These are phyloP conservation scores for Penicillium paxilli DNA, from an alignment of 495 filamentous ascomycete genomes.

Conservation along the genomic window DNA sequence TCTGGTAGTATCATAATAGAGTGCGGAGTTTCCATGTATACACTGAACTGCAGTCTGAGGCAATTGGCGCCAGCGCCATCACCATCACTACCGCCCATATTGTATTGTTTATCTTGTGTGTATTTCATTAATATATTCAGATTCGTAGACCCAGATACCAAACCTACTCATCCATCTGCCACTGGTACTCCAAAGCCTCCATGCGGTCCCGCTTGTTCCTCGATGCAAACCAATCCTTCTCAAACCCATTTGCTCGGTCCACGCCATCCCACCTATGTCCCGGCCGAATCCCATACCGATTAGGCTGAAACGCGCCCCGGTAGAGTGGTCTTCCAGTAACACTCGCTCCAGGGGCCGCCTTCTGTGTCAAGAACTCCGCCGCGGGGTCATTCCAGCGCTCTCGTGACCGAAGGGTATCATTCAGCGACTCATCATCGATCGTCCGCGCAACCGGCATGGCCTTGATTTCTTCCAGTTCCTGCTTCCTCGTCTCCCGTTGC, in stretches of 20 bases:
- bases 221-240: constrained; percentile 90
- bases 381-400: constrained; percentile 95
- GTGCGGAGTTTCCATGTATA: too few relatives aligned
- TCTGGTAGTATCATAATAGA: too few relatives aligned
- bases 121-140: neutral
- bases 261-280: constrained; percentile 98
- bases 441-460: constrained; percentile 76
- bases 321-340: constrained; percentile 73
- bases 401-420: constrained; percentile 72
- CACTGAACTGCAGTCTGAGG: too few relatives aligned
- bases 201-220: constrained; percentile 72
- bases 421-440: constrained; percentile 80
- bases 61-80: too few relatives aligned
- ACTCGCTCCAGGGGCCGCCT: constrained; percentile 39
- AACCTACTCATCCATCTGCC: constrained; percentile 86
- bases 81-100: too few relatives aligned
- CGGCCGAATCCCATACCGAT: constrained; percentile 91
- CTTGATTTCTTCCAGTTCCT: constrained; percentile 72
- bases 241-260: constrained; percentile 90
- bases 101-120: too few relatives aligned
- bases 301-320: constrained; percentile 75
- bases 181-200: constrained; percentile 82
- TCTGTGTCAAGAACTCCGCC: constrained; percentile 69
- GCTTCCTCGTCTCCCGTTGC: constrained; percentile 55
- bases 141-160: neutral